These are phyloP conservation scores for Primulina huaijiensis DNA, from an alignment of 257 asterid species.

Conservation along the genomic window DNA sequence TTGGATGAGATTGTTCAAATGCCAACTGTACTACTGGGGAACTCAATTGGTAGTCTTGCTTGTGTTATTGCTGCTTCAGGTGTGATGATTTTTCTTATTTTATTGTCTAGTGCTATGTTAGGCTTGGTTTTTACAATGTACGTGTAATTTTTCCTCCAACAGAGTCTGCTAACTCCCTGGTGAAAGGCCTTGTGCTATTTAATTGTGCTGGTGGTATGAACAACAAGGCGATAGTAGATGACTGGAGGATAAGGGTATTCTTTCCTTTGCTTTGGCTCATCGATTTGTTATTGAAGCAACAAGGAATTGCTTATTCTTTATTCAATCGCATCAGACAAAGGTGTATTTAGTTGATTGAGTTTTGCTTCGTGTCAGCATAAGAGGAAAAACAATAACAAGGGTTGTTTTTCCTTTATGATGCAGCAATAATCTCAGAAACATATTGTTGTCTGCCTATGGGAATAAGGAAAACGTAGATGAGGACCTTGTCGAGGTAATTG, in stretches of 20 bases:
- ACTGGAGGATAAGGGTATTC: conserved; percentile 86
- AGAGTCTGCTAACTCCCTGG: conserved; percentile 52
- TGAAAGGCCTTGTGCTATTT: conserved; percentile 77
- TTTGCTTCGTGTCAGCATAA: conserved; percentile 4
- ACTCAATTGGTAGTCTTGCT: conserved; percentile 97
- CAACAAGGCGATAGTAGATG: conserved; percentile 95
- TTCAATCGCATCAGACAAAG: conserved; percentile 63
- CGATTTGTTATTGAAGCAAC: conserved; percentile 75
- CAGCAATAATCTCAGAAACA: conserved; percentile 66
- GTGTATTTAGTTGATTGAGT: conserved; percentile 26
- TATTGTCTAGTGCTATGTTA: conserved; percentile 1
- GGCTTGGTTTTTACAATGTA: not conserved
- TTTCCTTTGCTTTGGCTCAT: conserved; percentile 76
- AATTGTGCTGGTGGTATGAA: conserved; percentile 97
- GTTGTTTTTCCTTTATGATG: conserved; percentile 19
- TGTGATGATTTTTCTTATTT: conserved; percentile 17
- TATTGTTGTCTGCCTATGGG: conserved; percentile 64
- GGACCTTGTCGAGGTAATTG: conserved; percentile 74
- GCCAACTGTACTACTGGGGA: conserved; percentile 79
- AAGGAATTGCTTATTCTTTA: conserved; percentile 55
- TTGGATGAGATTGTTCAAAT: conserved; percentile 57
- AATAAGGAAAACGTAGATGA: conserved; percentile 83
- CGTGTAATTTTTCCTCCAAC: conserved; percentile 14
- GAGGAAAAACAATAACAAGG: conserved; percentile 7
- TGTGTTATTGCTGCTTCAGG: conserved; percentile 93